A percentile compares a stretch with the other conserved stretches of the same genome.
These are phyloP conservation scores for Solanum dulcamara DNA, from an alignment of 257 asterid species.

Conservation along the genomic window DNA sequence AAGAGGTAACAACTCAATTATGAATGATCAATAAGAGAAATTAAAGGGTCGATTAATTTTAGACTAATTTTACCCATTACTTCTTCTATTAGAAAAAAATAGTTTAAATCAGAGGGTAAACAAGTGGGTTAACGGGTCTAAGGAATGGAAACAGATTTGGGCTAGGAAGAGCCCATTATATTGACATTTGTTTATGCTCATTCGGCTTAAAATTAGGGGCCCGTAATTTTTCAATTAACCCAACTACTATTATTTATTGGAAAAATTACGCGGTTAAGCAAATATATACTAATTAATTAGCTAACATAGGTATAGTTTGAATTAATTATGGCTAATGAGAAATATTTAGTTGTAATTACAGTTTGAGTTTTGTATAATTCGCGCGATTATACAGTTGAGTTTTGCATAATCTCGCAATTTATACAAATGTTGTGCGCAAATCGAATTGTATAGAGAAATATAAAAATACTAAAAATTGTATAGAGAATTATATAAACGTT, in stretches of 20 bases:
- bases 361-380: too few species aligned
- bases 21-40: neutral
- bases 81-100: neutral
- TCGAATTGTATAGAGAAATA: too few species aligned
- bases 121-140: neutral
- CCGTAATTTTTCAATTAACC: neutral
- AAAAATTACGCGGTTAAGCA: too few species aligned
- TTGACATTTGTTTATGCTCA: neutral
- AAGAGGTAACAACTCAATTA: neutral
- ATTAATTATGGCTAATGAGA: too few species aligned
- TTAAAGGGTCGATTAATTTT: neutral
- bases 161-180: neutral
- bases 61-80: neutral
- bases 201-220: neutral
- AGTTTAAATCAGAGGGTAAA: neutral
- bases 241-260: neutral
- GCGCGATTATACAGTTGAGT: too few species aligned
- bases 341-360: too few species aligned
- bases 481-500: too few species aligned
- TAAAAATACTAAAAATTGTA: too few species aligned
- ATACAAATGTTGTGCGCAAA: too few species aligned
- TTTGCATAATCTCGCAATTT: too few species aligned
- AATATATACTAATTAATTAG: too few species aligned
- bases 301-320: too few species aligned
- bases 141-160: neutral